Evolutionary conservation across 768 basidiomycete species (phyloP), one percentile per base, ranked within the genome.

Genomic region (Mycena floridula): DNA sequence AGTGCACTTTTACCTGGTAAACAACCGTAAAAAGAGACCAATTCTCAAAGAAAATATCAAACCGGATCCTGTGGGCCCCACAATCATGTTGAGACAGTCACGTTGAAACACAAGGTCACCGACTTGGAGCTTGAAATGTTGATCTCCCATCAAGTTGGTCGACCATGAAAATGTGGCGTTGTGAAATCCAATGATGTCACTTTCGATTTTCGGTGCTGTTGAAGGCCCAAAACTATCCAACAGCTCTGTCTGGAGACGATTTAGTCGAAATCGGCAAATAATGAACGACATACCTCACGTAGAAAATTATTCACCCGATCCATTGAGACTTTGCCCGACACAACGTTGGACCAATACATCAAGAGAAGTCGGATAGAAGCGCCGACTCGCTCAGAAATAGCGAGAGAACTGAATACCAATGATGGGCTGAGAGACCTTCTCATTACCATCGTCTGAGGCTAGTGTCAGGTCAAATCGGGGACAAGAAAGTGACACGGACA

Each of bases 1-100:
- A 74, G 28, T 5, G 69, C 69, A 1, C 73, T 73, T 58, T 71
- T 73, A 8, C 70, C 70, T 11, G 50, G 50, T 2, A 47, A 79
- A 79, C 51, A 77, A 61, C 59, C 76, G 76, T 55, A 74, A 59
- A 66, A 77, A 72, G 13, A 73, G 67, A 9, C 73, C 49, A 21
- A 65, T 61, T 39, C 58, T 69, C 20, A 77, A 61, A 23, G 74
- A 30, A 2, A 69, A 70, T 0, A 74, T 73, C 58, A 69, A 70
- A 12, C 69, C 69, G 8, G 51, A 50, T 18, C 46, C 50, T 45
- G 71, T 67, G 1, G 66, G 60, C 13, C 73, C 71, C 15, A 73
- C 54, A 16, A 74, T 64, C 44, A 71, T 59, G 44, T 74, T 74
- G 36, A 69, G 56, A 46, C 70, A 44, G n/a, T 66, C 68, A 11